Evolutionary conservation across 352 stramenopile genomes (phyloP), one percentile per base, ranked within the genome.

Genomic region (Phytophthora cactorum): DNA sequence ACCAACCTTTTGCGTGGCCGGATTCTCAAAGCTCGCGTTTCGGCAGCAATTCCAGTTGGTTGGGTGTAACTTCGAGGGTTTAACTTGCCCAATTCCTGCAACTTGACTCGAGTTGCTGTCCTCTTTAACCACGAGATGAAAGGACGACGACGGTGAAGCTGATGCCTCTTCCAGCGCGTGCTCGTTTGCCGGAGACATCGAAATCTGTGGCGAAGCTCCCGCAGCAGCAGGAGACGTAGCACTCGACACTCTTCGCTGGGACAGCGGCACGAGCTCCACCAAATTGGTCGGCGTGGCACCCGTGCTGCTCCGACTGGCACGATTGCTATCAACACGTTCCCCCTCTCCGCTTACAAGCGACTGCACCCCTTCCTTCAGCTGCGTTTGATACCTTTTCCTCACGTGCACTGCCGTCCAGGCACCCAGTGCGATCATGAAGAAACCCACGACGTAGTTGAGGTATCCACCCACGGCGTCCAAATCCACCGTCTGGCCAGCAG

Each of bases 361-460:
- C 32, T 66, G 50, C 11, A 49, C 55, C 2, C 50, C 63, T 29
- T 83, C 77, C 44, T 88, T 90, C 22, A 71, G n/a, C 60, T 87
- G 68, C 29, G 38, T 51, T 10, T 72, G 67, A 68, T 89, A 87
- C 54, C 89, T 90, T 9, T 75, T 59, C 51, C 78, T 78, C 47
- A 86, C 75, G 36, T 87, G 72, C 34, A 75, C 29, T n/a, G 72
- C 52, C 3, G 82, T 88, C 77, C 82, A 93, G 22, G 80, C 34
- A 9, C 87, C 87, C 15, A 95, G 44, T 1, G 64, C 81, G 63
- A 95, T 81, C 87, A 93, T 95, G 73, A 93, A 92, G 32, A 87
- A 74, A 11, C 88, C 88, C 12, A 95, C 84, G 49, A 91, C 63
- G 59, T 90, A 83, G 67, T 95, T 89, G 41, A 78, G 80, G 38